These are phyloP conservation scores for Filosporella fistucella DNA, from an alignment of 495 filamentous ascomycete genomes.

Conservation along the genomic window DNA sequence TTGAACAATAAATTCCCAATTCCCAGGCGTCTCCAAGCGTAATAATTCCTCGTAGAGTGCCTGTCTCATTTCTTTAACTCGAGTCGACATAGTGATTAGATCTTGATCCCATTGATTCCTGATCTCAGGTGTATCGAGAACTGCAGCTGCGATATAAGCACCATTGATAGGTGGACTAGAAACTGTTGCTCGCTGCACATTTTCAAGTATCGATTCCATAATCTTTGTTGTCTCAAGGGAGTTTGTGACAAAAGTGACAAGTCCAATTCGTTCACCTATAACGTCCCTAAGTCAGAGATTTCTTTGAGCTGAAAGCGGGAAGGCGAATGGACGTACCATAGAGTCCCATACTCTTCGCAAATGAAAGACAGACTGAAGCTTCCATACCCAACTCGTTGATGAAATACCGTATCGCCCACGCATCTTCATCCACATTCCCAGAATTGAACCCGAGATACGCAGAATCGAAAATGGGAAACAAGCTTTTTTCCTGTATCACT, in stretches of 20 bases:
- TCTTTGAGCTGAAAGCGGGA: conserved; percentile 15
- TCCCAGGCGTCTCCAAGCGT: not conserved
- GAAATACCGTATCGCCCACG: conserved; percentile 50
- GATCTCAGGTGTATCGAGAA: conserved; percentile 36
- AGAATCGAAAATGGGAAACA: conserved; percentile 53
- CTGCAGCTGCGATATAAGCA: conserved; percentile 44
- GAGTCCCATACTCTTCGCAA: conserved; percentile 54
- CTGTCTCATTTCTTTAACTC: not conserved
- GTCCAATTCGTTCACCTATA: conserved; percentile 1
- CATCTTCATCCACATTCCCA: conserved; percentile 46
- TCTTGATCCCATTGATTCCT: conserved; percentile 43
- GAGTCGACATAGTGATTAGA: conserved; percentile 37
- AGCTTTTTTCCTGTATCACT: conserved; percentile 42
- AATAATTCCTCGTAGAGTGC: not conserved
- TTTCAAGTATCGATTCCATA: conserved; percentile 26
- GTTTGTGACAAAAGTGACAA: conserved; percentile 15
- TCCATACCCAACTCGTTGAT: conserved; percentile 27
- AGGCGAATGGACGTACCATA: conserved; percentile 40
- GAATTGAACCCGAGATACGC: conserved; percentile 55
- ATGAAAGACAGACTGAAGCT: conserved; percentile 44
- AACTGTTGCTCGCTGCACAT: conserved; percentile 43
- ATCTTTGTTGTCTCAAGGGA: conserved; percentile 30
- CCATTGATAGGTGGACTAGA: conserved; percentile 45
- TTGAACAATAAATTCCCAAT: conserved; percentile 1
- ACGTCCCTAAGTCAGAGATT: not conserved